Evolutionary conservation across 192 early-diverging fungal species (phyloP).

Genomic region (Backusella psychrophila): DNA sequence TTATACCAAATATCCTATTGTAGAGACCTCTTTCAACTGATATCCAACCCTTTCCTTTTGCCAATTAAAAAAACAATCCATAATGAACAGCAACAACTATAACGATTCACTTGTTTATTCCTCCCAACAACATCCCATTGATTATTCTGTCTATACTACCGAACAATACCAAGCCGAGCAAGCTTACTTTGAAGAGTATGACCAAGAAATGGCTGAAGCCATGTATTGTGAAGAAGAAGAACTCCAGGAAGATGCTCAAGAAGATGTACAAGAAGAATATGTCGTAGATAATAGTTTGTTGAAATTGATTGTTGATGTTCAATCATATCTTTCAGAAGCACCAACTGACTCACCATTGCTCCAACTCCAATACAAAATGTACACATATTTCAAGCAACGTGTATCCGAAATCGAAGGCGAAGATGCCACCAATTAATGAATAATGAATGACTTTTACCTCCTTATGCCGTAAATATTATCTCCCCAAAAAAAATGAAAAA

Average conservation of each 20-base stretch:
- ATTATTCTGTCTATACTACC: neutral
- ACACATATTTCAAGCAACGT: constrained; percentile 37
- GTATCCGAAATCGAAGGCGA: constrained; percentile 29
- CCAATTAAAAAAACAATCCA: neutral
- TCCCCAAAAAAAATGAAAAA: constrained; percentile 1
- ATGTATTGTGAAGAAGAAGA: neutral
- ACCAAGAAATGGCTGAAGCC: neutral
- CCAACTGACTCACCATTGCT: constrained; percentile 30
- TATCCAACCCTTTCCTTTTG: neutral
- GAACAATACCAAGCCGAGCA: constrained; percentile 13
- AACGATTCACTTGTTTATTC: neutral
- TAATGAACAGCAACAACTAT: neutral
- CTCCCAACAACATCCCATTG: neutral
- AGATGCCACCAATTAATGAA: constrained; percentile 8
- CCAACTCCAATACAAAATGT: constrained; percentile 39
- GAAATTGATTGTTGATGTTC: constrained; percentile 33
- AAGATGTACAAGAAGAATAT: neutral
- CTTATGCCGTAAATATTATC: neutral
- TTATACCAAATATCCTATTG: neutral
- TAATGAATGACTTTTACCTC: neutral
- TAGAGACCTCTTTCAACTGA: constrained; percentile 7
- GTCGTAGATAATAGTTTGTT: constrained; percentile 21
- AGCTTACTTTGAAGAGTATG: constrained; percentile 15
- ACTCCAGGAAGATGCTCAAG: neutral
- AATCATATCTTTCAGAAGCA: constrained; percentile 33